These are phyloP conservation scores for Podaxis carcinomalis DNA, from an alignment of 768 basidiomycete genomes.

Conservation along the genomic window DNA sequence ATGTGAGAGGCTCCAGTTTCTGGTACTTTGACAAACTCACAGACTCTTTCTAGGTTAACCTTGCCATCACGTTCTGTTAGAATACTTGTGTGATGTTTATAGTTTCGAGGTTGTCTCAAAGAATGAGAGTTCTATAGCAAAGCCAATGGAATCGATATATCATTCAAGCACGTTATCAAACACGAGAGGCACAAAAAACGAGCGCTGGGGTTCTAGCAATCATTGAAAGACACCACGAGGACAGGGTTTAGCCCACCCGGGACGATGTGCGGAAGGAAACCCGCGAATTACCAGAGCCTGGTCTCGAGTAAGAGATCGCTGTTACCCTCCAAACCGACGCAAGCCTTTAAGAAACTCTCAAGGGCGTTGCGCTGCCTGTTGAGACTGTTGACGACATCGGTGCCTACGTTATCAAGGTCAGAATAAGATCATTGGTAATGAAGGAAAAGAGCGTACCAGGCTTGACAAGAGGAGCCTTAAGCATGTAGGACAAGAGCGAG, in stretches of 20 bases:
- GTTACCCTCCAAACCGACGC: conserved; percentile 79
- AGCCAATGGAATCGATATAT: not conserved
- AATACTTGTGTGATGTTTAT: not conserved
- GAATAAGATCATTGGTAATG: not conserved
- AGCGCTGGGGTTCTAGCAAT: not conserved
- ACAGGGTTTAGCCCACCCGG: not conserved
- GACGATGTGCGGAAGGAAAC: not conserved
- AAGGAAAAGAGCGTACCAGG: conserved; percentile 45
- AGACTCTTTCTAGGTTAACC: conserved; percentile 23
- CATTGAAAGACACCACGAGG: not conserved
- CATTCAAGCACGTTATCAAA: not conserved
- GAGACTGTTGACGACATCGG: conserved; percentile 92
- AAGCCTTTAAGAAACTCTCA: conserved; percentile 92
- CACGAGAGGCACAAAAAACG: not conserved
- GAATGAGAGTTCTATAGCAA: not conserved
- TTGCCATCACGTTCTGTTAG: conserved; percentile 31
- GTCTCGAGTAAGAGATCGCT: conserved; percentile 84
- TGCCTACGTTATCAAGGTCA: conserved; percentile 36
- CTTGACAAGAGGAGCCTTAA: conserved; percentile 97
- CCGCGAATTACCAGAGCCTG: conserved; percentile 71
- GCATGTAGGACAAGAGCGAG: conserved; percentile 93
- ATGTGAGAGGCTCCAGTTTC: conserved; percentile 22
- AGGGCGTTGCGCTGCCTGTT: conserved; percentile 94
- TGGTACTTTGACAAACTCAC: not conserved
- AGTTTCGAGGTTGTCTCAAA: not conserved